These are phyloP conservation scores for Fusarium praegraminearum DNA, from an alignment of 2,329 filamentous ascomycete genomes.

Conservation along the genomic window DNA sequence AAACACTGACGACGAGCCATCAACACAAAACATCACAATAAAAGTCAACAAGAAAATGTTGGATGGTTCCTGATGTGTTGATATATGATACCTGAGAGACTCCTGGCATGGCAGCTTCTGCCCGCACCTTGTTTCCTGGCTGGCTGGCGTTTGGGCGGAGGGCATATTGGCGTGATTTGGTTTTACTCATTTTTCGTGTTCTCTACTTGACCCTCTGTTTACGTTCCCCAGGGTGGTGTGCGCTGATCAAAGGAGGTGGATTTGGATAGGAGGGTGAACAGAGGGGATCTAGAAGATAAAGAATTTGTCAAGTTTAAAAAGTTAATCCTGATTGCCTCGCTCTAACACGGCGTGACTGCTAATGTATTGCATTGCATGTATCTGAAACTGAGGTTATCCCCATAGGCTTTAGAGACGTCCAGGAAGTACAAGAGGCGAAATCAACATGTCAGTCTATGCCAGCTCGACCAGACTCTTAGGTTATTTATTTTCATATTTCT, in stretches of 20 bases:
- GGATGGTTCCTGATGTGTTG: slow-evolving; percentile 48
- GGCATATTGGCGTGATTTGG: slow-evolving; percentile 52
- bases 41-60: slow-evolving; percentile 39
- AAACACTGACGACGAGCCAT: slow-evolving; percentile 44
- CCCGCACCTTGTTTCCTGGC: slow-evolving; percentile 47
- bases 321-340: slow-evolving; percentile 29
- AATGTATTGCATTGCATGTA: neutral
- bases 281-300: slow-evolving; percentile 39
- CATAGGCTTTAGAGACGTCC: no score
- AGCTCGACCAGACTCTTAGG: neutral
- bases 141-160: slow-evolving; percentile 53
- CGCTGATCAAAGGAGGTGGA: slow-evolving; percentile 23
- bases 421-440: neutral
- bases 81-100: slow-evolving; percentile 54
- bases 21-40: slow-evolving; percentile 35
- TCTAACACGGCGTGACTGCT: slow-evolving; percentile 12
- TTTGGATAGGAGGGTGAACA: slow-evolving; percentile 18
- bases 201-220: slow-evolving; percentile 40
- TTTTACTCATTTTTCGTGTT: slow-evolving; percentile 47
- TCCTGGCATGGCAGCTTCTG: slow-evolving; percentile 48
- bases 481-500: neutral
- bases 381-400: neutral
- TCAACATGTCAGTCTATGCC: neutral
- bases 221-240: slow-evolving; percentile 18
- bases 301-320: slow-evolving; percentile 41